Conservation (phyloP, 257 asterid genomes). For the Ehretia macrophylla region DNA sequence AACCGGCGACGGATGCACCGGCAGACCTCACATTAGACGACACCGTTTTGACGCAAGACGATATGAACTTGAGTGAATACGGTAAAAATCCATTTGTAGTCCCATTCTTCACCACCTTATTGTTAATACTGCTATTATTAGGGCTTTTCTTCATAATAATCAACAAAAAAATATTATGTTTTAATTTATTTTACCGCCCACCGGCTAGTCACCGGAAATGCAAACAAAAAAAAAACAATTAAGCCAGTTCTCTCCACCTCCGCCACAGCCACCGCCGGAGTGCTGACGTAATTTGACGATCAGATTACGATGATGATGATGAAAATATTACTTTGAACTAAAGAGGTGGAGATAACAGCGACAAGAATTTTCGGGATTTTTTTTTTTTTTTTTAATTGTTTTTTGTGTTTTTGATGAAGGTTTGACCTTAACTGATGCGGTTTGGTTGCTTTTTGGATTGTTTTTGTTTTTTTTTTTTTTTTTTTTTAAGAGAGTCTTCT, state of each 20-base stretch:
- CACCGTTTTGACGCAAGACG: conserved; percentile 49
- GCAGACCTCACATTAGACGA: conserved; percentile 45
- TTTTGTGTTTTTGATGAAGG: conserved; percentile 9
- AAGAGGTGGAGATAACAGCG: conserved; percentile 14
- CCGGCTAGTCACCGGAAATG: conserved; percentile 14
- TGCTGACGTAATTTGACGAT: conserved; percentile 23
- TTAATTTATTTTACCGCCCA: neutral
- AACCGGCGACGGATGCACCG: conserved; percentile 41
- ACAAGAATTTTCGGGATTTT: conserved; percentile 5
- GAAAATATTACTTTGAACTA: conserved; percentile 17
- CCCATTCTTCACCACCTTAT: conserved; percentile 27
- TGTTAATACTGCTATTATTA: conserved; percentile 13
- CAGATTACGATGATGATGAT: conserved; percentile 17
- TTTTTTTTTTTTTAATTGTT: neutral
- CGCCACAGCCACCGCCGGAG: conserved; percentile 16
- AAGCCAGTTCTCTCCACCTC: conserved; percentile 2
- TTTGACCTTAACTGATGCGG: neutral
- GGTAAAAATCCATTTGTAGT: conserved; percentile 37
- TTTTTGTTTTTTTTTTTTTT: too few relatives aligned
- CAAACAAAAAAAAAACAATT: neutral
- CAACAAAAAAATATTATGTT: conserved; percentile 6
- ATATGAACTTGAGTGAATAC: conserved; percentile 41
- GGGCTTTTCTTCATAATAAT: conserved; percentile 45
- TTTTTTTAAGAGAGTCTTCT: neutral
- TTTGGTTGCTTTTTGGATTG: neutral